Evolutionary conservation across 805 yeast genomes (phyloP), one percentile per base, ranked within the genome.

Genomic region (Saturnispora mendoncae): DNA sequence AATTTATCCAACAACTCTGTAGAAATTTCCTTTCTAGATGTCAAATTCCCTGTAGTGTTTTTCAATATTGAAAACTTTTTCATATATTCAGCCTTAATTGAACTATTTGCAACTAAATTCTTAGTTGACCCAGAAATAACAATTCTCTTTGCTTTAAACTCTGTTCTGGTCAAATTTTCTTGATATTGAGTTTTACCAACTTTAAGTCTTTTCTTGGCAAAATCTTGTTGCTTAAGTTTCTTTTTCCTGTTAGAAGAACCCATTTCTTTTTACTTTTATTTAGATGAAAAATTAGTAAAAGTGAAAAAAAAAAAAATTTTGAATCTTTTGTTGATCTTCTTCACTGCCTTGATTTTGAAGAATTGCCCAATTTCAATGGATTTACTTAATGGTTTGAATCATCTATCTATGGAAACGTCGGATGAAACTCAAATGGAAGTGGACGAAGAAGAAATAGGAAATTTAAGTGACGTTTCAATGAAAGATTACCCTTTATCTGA

Each of bases 181-280:
- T 75, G 76, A 5, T 78, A 76, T 15, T 76, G 74, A 2, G 81
- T 67, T 60, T 92, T 92, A 43, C 98, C 98, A 26, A 92, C 97
- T 54, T 73, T 81, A 39, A 92, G 72, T 66, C 85, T 90, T 45
- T 77, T 69, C 59, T 86, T 86, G 54, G 64, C 69, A 57, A 84
- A 84, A 54, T 84, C 94, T 61, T 80, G 81, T 55, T 68, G 69
- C 65, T 81, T 84, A 46, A 79, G 79, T 32, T 68, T 63, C 62
- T 66, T 71, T 64, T 76, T 81, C 58, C 67, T 71, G 13, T 27
- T 29, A 51, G 60, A 74, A 34, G 77, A 76, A 50, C 57, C 74
- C 78, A 60, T 48, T 12, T 40, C 25, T 9, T 26, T 18, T 20
- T 20, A 36, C 19, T 15, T 17, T 5, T 9, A 14, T 28, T 23